Conservation (phyloP, 495 filamentous ascomycete genomes). For the Margaritispora aquatica region DNA sequence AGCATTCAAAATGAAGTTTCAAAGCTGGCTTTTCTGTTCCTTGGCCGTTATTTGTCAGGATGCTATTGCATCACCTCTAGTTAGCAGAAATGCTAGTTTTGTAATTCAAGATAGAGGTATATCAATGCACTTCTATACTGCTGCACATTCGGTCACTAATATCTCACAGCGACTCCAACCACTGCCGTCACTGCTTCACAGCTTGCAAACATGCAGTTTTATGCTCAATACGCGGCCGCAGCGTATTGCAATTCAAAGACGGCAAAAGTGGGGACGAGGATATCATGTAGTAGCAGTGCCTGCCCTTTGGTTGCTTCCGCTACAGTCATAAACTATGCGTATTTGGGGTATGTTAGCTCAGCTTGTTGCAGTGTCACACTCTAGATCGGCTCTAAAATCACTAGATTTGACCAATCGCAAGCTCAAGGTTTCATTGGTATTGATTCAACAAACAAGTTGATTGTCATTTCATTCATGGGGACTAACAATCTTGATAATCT, state of each 20-base stretch:
- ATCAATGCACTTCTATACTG: not conserved
- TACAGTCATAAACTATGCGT: constrained; percentile 34
- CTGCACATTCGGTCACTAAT: not conserved
- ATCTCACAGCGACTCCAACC: constrained; percentile 14
- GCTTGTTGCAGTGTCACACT: not conserved
- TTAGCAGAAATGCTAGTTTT: not conserved
- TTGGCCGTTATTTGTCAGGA: not conserved
- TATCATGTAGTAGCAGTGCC: constrained; percentile 47
- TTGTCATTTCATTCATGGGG: constrained; percentile 68
- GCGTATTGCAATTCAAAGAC: constrained; percentile 51
- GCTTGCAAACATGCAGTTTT: constrained; percentile 51
- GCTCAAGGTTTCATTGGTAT: constrained; percentile 63
- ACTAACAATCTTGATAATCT: constrained; percentile 56
- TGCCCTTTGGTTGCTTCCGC: constrained; percentile 55
- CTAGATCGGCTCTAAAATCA: not conserved
- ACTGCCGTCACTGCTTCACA: constrained; percentile 27
- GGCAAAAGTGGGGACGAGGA: constrained; percentile 30
- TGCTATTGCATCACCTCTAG: not conserved
- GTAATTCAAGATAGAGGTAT: constrained; percentile 3
- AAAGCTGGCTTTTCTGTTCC: not conserved
- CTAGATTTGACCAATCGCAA: constrained; percentile 45
- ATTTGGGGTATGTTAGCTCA: not conserved
- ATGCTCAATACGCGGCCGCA: constrained; percentile 66
- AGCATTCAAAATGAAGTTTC: not conserved
- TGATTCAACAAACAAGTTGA: constrained; percentile 53